Base-by-base conservation (phyloP, 148 eudicot species). In the Amaranthus hypochondriacus region DNA sequence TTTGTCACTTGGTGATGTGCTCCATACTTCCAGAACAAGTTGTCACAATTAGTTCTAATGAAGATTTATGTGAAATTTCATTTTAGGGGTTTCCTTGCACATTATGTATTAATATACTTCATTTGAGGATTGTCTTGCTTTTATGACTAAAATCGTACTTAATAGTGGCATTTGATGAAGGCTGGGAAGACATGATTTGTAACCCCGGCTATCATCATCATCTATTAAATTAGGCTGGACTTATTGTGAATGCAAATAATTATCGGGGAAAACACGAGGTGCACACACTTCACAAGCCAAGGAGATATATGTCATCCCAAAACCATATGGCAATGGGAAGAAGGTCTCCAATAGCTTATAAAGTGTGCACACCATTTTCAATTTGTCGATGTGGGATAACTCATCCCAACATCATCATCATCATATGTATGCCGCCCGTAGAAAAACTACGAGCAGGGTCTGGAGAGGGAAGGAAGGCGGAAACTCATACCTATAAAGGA, bases 1-100 rank as follows among this genome's bases (percentile, higher is more conserved):
- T 67, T 66, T 78, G 72, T 73, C 76, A 73, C 60, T 44, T 73
- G 72, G 12, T 50, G 52, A 77, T 53, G 60, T n/a, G 14, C 54
- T 50, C 6, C 2, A 28, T 28, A 28, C 39, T 28, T 28, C 2
- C 5, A 47, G 50, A 60, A 39, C 12, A 42, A 18, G 57, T 67
- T 53, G 28, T 49, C 55, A 42, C 6, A 50, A 52, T 15, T 51
- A 11, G 42, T 60, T 66, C 56, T 0, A 28, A 28, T 28, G 15
- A 10, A 4, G 11, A 18, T 44, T 61, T 42, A 60, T 51, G 7
- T 78, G 49, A 15, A 59, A 18, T 28, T 28, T 28, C 21, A 54
- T 54, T 46, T 62, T 53, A 7, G 42, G 14, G 28, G n/a, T 7
- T 43, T 57, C 48, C 14, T 57, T 68, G 56, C 68, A 42, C 56